A percentile compares a stretch with the other conserved stretches of the same genome.
phyloP scores from a whole-genome alignment of 2,329 filamentous ascomycete genomes.

The Penicillium fuscoglaucum region DNA sequence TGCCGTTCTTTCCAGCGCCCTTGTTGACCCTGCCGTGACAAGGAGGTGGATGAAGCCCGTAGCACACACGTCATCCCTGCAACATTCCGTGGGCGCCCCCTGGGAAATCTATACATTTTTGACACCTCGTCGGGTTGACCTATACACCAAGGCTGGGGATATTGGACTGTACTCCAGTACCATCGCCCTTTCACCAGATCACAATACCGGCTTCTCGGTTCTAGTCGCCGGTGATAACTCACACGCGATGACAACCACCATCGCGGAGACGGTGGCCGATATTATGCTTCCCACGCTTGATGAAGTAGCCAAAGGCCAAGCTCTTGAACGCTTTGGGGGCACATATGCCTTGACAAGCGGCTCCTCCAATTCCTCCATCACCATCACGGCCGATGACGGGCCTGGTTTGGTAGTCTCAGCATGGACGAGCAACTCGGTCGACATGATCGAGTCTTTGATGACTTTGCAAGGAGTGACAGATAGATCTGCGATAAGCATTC shows the following conservation, averaged over 20 bases:
- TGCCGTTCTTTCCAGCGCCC: constrained; percentile 43
- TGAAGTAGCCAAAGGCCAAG: constrained; percentile 25
- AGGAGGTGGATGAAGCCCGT: constrained; percentile 50
- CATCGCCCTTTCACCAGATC: constrained; percentile 28
- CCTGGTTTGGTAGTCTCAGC: constrained; percentile 19
- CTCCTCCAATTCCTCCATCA: constrained; percentile 19
- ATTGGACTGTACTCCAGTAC: constrained; percentile 26
- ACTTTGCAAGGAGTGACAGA: constrained; percentile 5
- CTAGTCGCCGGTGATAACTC: constrained; percentile 21
- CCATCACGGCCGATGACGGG: constrained; percentile 21
- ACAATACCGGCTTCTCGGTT: constrained; percentile 27
- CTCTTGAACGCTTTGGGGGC: constrained; percentile 18
- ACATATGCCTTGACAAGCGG: constrained; percentile 11
- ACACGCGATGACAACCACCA: constrained; percentile 4
- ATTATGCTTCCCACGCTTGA: constrained; percentile 24
- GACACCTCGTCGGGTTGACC: constrained; percentile 19
- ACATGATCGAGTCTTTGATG: constrained; percentile 21
- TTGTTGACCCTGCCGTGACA: constrained; percentile 40
- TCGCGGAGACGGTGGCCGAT: constrained; percentile 20
- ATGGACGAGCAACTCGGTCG: constrained; percentile 23
- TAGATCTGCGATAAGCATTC: constrained; percentile 17
- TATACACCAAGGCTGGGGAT: constrained; percentile 31
- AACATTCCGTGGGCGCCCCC: constrained; percentile 44
- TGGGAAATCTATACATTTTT: constrained; percentile 44
- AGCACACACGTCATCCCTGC: constrained; percentile 40